Evolutionary conservation across 2,329 filamentous ascomycete species (phyloP), one percentile per base, ranked within the genome.

Genomic region (Botrytis porri): DNA sequence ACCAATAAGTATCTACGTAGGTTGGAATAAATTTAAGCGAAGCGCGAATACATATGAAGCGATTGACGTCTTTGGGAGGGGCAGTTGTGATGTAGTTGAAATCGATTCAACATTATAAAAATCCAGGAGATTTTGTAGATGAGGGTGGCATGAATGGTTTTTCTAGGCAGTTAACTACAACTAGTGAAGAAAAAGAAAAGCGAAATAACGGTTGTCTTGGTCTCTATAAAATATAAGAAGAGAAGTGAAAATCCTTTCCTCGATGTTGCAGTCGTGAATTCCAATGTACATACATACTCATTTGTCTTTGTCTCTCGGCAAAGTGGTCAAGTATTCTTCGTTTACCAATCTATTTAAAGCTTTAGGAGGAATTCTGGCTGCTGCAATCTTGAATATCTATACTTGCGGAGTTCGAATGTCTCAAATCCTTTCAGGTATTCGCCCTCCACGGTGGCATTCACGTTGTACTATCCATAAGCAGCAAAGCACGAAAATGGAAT

Each of bases 1-100:
- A 81, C 69, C 78, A 81, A 57, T 81, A 72, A 32, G 45, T 59
- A 41, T 41, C 16, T 45, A 35, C 39, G 9, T 62, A n/a, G 25
- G 35, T 41, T 32, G 39, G 37, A 8, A 54, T 32, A 39, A 18
- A 32, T 12, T n/a, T 32, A 29, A 57, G 37, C n/a, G 37, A 37
- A 51, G 32, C 32, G 32, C 32, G 6, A 43, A 51, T 39, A 32
- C 22, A 51, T 37, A 25, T 22, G n/a, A 51, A 57, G 48, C 12
- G 37, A 69, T 6, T 37, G 35, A 69, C n/a, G 20, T 57, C n/a
- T 57, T 29, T 51, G 51, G n/a, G n/a, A 32, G 37, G 35, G 5
- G 35, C n/a, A 57, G 37, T 41, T 12, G 20, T 32, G 37, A 69
- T 41, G 62, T 57, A 54, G 35, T 67, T 54, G 16, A 57, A 41